Evolutionary conservation across 805 yeast species (phyloP).

Genomic region (Saccharomycopsis guyanensis): DNA sequence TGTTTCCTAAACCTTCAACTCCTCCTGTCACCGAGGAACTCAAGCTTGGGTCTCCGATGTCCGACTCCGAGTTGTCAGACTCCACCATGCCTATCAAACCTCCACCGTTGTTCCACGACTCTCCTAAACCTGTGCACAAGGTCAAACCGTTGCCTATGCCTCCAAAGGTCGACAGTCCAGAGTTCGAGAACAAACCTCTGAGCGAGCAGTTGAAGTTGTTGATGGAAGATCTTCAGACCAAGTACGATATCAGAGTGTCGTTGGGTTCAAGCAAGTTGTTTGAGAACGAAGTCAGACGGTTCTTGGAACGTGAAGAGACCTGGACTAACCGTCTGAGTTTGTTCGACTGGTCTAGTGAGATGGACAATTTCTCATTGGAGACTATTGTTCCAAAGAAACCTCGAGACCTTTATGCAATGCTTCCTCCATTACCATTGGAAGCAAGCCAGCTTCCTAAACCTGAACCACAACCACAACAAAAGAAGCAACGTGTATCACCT

Average conservation of each 20-base stretch:
- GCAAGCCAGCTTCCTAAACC: not conserved
- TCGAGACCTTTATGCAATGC: not conserved
- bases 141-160: not conserved
- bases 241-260: not conserved
- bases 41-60: too few species aligned
- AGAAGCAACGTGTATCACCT: not conserved
- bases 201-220: constrained; percentile 1
- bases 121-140: not conserved
- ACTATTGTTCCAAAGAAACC: not conserved
- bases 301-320: not conserved
- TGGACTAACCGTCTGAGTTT: constrained; percentile 1
- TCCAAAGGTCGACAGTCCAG: not conserved
- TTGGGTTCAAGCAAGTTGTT: not conserved
- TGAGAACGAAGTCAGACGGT: not conserved
- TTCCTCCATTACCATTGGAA: not conserved
- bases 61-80: too few species aligned
- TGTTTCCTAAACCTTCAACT: too few species aligned
- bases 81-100: too few species aligned
- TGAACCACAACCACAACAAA: not conserved
- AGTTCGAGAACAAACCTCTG: not conserved
- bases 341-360: not conserved
- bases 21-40: too few species aligned
- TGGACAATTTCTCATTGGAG: not conserved
- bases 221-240: not conserved
- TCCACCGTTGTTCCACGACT: not conserved